Evolutionary conservation across 192 early-diverging fungal genomes (phyloP).

Genomic region (Rhizoclosmatium globosum): DNA sequence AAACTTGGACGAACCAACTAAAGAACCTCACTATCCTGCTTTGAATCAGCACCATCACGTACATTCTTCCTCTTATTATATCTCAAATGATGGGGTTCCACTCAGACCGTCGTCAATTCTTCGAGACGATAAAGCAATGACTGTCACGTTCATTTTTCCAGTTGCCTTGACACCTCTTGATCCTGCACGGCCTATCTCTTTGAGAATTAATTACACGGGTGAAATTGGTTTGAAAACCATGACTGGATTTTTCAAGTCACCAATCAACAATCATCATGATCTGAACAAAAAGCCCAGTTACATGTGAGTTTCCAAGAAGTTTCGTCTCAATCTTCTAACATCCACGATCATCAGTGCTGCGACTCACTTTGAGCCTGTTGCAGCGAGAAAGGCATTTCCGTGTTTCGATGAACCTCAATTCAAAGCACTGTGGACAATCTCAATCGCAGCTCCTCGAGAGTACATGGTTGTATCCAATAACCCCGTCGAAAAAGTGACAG

Average conservation of each 20-base stretch:
- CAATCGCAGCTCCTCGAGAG: slow-evolving; percentile 45
- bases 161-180: neutral
- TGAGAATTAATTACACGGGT: slow-evolving; percentile 33
- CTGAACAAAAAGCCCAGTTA: neutral
- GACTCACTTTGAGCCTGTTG: slow-evolving; percentile 56
- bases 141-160: slow-evolving; percentile 20
- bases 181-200: neutral
- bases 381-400: slow-evolving; percentile 50
- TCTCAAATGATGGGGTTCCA: neutral
- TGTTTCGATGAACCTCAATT: slow-evolving; percentile 60
- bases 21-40: too few species aligned
- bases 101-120: neutral
- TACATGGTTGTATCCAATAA: slow-evolving; percentile 64
- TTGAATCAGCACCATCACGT: neutral
- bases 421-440: slow-evolving; percentile 64
- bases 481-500: slow-evolving; percentile 41
- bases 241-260: slow-evolving; percentile 26
- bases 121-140: neutral
- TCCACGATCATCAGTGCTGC: slow-evolving; percentile 29
- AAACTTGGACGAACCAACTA: too few species aligned
- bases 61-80: neutral
- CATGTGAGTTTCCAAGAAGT: neutral
- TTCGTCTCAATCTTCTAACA: neutral
- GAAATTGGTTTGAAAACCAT: slow-evolving; percentile 2
- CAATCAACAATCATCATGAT: neutral